Conservation (phyloP, 164 flowering plant species). For the Aristolochia californica region DNA sequence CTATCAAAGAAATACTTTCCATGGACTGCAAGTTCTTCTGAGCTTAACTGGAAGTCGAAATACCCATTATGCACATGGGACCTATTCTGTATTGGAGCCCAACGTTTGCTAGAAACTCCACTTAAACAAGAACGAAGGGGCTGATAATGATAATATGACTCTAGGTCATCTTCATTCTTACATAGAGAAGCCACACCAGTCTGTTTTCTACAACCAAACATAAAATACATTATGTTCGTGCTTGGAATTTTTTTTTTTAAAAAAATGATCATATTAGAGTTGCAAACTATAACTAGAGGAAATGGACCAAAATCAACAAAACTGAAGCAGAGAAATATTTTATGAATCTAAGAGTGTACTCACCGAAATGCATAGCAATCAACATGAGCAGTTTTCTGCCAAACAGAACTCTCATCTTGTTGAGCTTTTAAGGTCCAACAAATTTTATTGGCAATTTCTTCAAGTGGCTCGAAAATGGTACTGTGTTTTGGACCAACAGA, state of each 20-base stretch:
- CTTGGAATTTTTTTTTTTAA: neutral
- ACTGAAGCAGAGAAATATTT: neutral
- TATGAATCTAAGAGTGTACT: constrained; percentile 15
- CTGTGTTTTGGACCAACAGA: constrained; percentile 33
- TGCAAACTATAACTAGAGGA: neutral
- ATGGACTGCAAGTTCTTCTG: constrained; percentile 61
- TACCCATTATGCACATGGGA: constrained; percentile 24
- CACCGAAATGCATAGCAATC: constrained; percentile 71
- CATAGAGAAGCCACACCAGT: constrained; percentile 53
- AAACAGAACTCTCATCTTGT: constrained; percentile 86
- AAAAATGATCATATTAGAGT: neutral
- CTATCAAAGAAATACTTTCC: constrained; percentile 50
- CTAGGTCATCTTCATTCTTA: constrained; percentile 41
- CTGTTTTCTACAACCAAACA: constrained; percentile 37
- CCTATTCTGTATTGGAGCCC: constrained; percentile 77
- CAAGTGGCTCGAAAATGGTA: constrained; percentile 38
- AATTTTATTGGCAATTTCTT: constrained; percentile 49
- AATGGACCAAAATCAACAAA: neutral
- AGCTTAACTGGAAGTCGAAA: constrained; percentile 33
- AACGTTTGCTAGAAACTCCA: constrained; percentile 68
- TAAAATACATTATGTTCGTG: constrained; percentile 5
- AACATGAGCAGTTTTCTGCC: constrained; percentile 86
- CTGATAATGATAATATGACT: constrained; percentile 68
- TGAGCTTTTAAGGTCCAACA: constrained; percentile 88
- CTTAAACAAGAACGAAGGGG: constrained; percentile 73